Conservation (phyloP, 2,329 filamentous ascomycete genomes). For the Phaeomoniella chlamydospora region DNA sequence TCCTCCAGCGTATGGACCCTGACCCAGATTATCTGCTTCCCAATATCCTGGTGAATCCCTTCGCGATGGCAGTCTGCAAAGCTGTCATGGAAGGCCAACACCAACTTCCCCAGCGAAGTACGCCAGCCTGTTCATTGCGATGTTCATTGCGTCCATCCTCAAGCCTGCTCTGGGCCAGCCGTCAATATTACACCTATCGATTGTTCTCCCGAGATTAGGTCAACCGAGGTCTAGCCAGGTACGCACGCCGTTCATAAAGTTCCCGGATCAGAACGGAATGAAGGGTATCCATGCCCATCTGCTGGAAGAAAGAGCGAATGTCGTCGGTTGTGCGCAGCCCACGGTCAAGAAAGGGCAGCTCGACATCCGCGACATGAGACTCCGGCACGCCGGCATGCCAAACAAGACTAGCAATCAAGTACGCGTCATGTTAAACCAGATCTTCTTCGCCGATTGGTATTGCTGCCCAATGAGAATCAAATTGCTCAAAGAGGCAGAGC, state of each 20-base stretch:
- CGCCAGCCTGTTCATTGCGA: slow-evolving; percentile 29
- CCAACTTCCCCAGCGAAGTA: slow-evolving; percentile 21
- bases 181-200: slow-evolving; percentile 33
- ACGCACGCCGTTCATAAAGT: too few relatives aligned
- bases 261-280: slow-evolving; percentile 24
- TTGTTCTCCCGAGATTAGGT: slow-evolving; percentile 28
- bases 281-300: slow-evolving; percentile 14
- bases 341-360: slow-evolving; percentile 34
- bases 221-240: slow-evolving; percentile 38
- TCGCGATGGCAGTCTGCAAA: slow-evolving; percentile 17
- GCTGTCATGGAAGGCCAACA: slow-evolving; percentile 21
- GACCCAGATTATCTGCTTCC: slow-evolving; percentile 18
- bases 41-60: slow-evolving; percentile 24
- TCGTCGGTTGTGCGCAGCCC: slow-evolving; percentile 22
- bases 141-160: slow-evolving; percentile 31
- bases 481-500: too few relatives aligned
- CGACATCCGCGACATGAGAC: slow-evolving; percentile 42
- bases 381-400: slow-evolving; percentile 52
- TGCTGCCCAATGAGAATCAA: too few relatives aligned
- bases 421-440: too few relatives aligned
- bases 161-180: slow-evolving; percentile 32
- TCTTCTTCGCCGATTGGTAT: too few relatives aligned
- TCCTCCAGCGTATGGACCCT: slow-evolving; percentile 22
- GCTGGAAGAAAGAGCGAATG: slow-evolving; percentile 16
- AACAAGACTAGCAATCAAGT: too few relatives aligned